Percentiles rank a stretch among this genome's conserved stretches.
phyloP scores from a whole-genome alignment of 1,139 yeast genomes.

The Saccharomyces hybrid region DNA sequence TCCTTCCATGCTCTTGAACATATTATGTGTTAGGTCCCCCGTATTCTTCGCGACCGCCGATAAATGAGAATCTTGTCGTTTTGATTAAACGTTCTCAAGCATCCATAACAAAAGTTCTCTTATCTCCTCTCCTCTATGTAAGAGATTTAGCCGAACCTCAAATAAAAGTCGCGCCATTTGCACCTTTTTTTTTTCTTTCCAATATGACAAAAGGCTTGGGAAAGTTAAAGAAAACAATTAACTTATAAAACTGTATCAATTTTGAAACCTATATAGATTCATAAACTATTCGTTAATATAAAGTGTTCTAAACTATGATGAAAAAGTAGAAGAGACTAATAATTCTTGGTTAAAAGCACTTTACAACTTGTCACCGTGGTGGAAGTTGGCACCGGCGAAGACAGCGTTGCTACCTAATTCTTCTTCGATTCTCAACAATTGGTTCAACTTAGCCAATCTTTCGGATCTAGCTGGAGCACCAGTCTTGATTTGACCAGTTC shows the following conservation, averaged over 20 bases:
- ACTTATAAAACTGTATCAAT: slow-evolving; percentile 13
- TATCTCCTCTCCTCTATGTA: too few species aligned
- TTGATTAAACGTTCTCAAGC: neutral
- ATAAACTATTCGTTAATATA: slow-evolving; percentile 19
- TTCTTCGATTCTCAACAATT: slow-evolving; percentile 95
- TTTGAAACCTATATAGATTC: slow-evolving; percentile 20
- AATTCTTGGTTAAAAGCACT: slow-evolving; percentile 4
- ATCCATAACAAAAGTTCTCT: too few species aligned
- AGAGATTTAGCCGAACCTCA: too few species aligned
- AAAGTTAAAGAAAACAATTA: too few species aligned
- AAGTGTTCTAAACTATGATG: slow-evolving; percentile 6
- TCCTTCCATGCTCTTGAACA: neutral
- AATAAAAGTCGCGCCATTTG: neutral
- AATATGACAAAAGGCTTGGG: too few species aligned
- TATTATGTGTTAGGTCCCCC: too few species aligned
- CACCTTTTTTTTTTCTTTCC: neutral
- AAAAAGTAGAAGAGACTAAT: slow-evolving; percentile 3
- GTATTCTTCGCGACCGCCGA: neutral
- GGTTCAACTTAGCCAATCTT: slow-evolving; percentile 96
- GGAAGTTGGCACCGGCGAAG: slow-evolving; percentile 89
- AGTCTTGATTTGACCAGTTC: slow-evolving; percentile 96
- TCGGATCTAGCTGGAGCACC: slow-evolving; percentile 99
- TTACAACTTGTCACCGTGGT: slow-evolving; percentile 36
- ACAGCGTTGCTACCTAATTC: slow-evolving; percentile 92
- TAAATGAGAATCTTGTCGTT: neutral